A percentile compares a stretch with the other conserved stretches of the same genome.
Evolutionary conservation across 106 monocot species (phyloP).

Genomic region (Iris macrosiphon): DNA sequence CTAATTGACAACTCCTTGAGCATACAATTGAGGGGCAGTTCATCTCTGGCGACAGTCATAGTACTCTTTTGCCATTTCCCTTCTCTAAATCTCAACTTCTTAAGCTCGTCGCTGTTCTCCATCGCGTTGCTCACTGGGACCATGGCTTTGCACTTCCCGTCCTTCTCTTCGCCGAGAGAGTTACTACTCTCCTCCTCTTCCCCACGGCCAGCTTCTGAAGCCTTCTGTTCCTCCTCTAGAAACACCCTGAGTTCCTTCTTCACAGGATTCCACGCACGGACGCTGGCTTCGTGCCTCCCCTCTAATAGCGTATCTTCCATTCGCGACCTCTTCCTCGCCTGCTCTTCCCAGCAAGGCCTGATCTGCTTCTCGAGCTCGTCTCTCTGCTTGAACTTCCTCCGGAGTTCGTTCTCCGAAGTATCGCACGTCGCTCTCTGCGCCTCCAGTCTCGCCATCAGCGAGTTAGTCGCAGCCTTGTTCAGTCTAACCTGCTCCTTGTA

Average conservation of each 20-base stretch:
- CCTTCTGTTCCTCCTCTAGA: slow-evolving; percentile 73
- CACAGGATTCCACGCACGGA: slow-evolving; percentile 17
- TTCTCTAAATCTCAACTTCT: neutral
- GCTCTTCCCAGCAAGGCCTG: slow-evolving; percentile 12
- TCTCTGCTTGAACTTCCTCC: slow-evolving; percentile 48
- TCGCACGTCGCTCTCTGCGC: slow-evolving; percentile 70
- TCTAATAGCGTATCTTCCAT: slow-evolving; percentile 25
- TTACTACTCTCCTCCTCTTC: slow-evolving; percentile 22
- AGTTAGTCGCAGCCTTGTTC: slow-evolving; percentile 61
- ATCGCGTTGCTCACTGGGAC: neutral
- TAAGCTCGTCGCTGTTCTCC: neutral
- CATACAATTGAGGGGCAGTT: neutral
- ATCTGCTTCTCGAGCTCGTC: slow-evolving; percentile 66
- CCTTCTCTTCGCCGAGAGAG: neutral
- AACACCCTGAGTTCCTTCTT: slow-evolving; percentile 71
- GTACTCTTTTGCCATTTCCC: neutral
- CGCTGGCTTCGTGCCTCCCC: slow-evolving; percentile 13
- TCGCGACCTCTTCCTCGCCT: slow-evolving; percentile 51
- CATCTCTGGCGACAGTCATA: slow-evolving; percentile 4
- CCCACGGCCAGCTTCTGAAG: slow-evolving; percentile 35
- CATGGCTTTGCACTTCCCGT: slow-evolving; percentile 1
- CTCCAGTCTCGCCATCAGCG: slow-evolving; percentile 81
- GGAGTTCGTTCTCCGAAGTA: slow-evolving; percentile 61
- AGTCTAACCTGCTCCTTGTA: slow-evolving; percentile 81
- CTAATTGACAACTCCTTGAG: slow-evolving; percentile 8